Evolutionary conservation across 2,329 filamentous ascomycete species (phyloP), one percentile per base, ranked within the genome.

Genomic region (Cephalotrichum gorgonifer): DNA sequence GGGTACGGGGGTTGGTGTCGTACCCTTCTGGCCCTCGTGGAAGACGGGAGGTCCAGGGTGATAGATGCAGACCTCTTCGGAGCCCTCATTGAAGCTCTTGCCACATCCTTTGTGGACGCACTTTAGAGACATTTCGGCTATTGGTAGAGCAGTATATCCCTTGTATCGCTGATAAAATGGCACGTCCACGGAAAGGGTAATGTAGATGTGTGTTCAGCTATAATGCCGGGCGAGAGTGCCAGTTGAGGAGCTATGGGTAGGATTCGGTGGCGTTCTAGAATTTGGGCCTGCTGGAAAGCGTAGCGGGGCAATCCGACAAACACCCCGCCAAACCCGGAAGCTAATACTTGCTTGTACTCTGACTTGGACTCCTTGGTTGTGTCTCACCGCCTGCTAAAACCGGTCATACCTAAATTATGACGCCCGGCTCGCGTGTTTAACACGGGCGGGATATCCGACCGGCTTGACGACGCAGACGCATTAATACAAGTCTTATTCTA

Each of bases 1-100:
- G 22, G 11, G 17, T 20, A 15, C 15, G 30, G 30, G 30, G 35
- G 35, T 20, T 52, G 26, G 49, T 50, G 57, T 62, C 70, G 63
- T 73, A 95, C 91, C 93, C 82, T 98, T 97, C 70, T 96, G 91
- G 53, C 93, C 93, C 71, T 98, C 93, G 65, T 97, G 93, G 67
- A 98, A 98, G 64, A 93, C 76, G 43, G 93, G 93, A 55, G 90
- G 88, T 50, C 90, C 90, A 41, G 91, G 88, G 69, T 98, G 93
- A 71, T 96, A 97, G 58, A 80, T 71, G 70, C 93, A 98, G 57
- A 83, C 76, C 66, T 95, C 91, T 39, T 88, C 80, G 4, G 48
- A 41, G 9, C 83, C 69, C 65, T 96, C 85, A 44, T 83, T 82
- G 67, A 88, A 97, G 55, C 74, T 68, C 75, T 96, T 97, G 60